Evolutionary conservation across 140 eudicot genomes (phyloP).

Genomic region (Ambrosia hybrid): DNA sequence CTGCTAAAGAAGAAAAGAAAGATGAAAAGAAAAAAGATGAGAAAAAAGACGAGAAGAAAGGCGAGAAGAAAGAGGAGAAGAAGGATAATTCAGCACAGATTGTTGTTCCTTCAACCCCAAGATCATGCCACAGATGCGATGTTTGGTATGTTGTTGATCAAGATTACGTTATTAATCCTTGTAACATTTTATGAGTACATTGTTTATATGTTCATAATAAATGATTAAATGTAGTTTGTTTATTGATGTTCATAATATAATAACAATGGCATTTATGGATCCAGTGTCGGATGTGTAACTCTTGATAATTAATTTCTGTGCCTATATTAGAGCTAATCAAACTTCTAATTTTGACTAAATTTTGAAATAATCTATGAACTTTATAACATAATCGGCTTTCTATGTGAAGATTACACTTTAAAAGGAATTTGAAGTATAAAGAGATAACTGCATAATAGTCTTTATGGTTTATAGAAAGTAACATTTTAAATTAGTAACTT

Average conservation of each 20-base stretch:
- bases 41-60: slow-evolving; percentile 28
- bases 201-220: background rate
- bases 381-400: no score
- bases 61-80: slow-evolving; percentile 17
- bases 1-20: slow-evolving; percentile 60
- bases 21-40: slow-evolving; percentile 38
- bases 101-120: slow-evolving; percentile 32
- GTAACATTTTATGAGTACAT: slow-evolving; percentile 41
- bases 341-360: no score
- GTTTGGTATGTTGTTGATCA: slow-evolving; percentile 43
- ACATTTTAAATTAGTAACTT: no score
- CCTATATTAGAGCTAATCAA: no score
- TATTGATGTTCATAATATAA: background rate
- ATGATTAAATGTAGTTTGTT: background rate
- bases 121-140: slow-evolving; percentile 50
- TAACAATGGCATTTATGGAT: background rate
- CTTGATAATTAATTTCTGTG: no score
- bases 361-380: no score
- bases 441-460: no score
- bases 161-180: slow-evolving; percentile 38
- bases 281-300: background rate
- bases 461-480: no score
- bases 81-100: background rate
- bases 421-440: no score
- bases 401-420: no score